Base-by-base conservation (phyloP, 2,329 filamentous ascomycete species). In the Aspergillus ochraceoroseus region DNA sequence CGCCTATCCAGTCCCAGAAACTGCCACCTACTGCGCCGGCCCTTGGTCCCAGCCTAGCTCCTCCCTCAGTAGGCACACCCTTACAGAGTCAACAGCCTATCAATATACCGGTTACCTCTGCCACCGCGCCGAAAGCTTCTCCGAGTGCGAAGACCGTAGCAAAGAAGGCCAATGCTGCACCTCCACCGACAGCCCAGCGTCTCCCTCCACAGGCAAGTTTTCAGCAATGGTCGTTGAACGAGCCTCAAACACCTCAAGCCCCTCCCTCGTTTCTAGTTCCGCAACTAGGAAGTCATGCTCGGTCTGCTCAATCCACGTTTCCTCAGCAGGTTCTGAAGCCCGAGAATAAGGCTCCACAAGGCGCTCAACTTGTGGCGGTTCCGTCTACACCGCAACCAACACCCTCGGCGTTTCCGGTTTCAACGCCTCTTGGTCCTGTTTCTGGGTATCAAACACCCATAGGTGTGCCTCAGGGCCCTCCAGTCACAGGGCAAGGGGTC, bases 191-290 rank as follows among this genome's bases (percentile, higher is more conserved):
- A 4, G 44, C 52, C 38, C 52, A 53, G 35, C 54, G 49, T 31
- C 53, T 44, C 6, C 51, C 52, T 29, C 56, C 51, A 2, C 59
- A 63, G 32, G 48, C 58, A 26, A 63, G 53, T 35, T 62, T 63
- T 43, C 62, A 64, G 39, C 63, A 66, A 47, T 65, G 62, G 63
- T 51, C 62, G 19, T 49, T 63, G 5, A 58, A 64, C 35, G 50
- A 51, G 38, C 46, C 54, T 22, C 59, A 62, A 32, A 59, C 58
- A 7, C 55, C 58, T 31, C 57, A 58, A 25, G 46, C 56, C 9
- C 47, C 52, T 15, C 32, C 49, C 14, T 50, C 59, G 12, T 44
- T 53, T 15, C 47, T 38, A 22, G 48, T 42, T 35, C 39, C 35
- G 27, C 54, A 41, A 19, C 44, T 54, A 36, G 11, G 48, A 28